A percentile compares a stretch with the other conserved stretches of the same genome.
These are phyloP conservation scores for Clonostachys solani DNA, from an alignment of 2,329 filamentous ascomycete genomes.

Conservation along the genomic window DNA sequence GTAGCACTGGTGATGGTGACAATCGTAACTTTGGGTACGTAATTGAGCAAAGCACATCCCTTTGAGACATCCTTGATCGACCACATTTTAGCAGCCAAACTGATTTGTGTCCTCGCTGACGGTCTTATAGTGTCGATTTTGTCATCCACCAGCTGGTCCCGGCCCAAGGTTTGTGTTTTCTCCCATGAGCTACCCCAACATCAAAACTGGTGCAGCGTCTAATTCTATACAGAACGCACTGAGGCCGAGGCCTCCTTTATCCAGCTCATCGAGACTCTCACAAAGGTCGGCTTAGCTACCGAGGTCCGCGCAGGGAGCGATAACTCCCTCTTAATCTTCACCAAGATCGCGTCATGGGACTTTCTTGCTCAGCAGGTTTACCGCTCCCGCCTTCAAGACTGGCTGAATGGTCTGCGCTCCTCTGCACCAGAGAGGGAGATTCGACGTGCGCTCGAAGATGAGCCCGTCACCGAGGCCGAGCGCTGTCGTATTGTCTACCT, in stretches of 20 bases:
- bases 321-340: constrained; percentile 75
- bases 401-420: constrained; percentile 83
- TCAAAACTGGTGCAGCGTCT: too few species aligned
- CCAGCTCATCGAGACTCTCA: constrained; percentile 71
- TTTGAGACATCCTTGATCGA: too few species aligned
- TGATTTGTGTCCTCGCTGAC: too few species aligned
- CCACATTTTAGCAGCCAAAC: too few species aligned
- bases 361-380: constrained; percentile 79
- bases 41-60: too few species aligned
- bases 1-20: constrained; percentile 4
- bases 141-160: constrained; percentile 77
- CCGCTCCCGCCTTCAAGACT: constrained; percentile 84
- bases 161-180: constrained; percentile 50
- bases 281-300: constrained; percentile 75
- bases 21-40: neutral
- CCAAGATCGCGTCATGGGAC: constrained; percentile 71
- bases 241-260: constrained; percentile 73
- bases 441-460: constrained; percentile 59
- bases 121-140: constrained; percentile 69
- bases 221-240: constrained; percentile 47
- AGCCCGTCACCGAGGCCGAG: constrained; percentile 85
- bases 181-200: constrained; percentile 1
- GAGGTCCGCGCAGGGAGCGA: constrained; percentile 81
- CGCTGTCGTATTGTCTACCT: constrained; percentile 83
- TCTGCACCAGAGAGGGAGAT: constrained; percentile 73